phyloP scores from a whole-genome alignment of 2,329 filamentous ascomycete genomes.

The Talaromyces sp. region DNA sequence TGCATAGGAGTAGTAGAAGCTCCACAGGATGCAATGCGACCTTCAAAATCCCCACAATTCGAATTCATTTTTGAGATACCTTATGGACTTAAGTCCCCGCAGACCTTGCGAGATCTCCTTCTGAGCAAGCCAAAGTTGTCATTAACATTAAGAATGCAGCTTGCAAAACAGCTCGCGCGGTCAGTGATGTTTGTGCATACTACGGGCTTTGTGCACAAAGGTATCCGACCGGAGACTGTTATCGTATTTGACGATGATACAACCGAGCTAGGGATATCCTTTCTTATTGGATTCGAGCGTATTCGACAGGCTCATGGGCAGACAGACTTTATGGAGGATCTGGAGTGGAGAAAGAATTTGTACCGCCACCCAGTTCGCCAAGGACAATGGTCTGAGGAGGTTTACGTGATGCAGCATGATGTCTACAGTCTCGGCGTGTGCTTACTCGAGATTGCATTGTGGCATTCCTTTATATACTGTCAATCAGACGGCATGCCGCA shows the following conservation, averaged over 20 bases:
- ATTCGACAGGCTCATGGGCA: constrained; percentile 40
- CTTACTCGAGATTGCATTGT: constrained; percentile 56
- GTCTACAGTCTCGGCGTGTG: constrained; percentile 59
- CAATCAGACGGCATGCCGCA: too few species aligned
- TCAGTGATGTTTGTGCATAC: constrained; percentile 34
- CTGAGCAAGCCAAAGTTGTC: not conserved
- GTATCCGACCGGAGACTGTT: constrained; percentile 38
- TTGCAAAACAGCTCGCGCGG: constrained; percentile 31
- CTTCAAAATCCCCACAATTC: too few species aligned
- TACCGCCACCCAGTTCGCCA: constrained; percentile 57
- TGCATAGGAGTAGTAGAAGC: not conserved
- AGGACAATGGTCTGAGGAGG: constrained; percentile 41
- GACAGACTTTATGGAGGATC: constrained; percentile 42
- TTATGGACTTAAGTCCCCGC: not conserved
- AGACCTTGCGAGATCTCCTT: not conserved
- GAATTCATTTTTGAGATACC: not conserved
- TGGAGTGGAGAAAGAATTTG: constrained; percentile 48
- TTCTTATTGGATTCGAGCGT: constrained; percentile 51
- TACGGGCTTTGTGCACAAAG: constrained; percentile 38
- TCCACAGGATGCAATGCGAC: not conserved
- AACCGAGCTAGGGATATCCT: constrained; percentile 29
- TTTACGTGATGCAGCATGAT: constrained; percentile 58
- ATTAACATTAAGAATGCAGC: constrained; percentile 18
- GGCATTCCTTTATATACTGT: constrained; percentile 9
- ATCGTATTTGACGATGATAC: constrained; percentile 27